phyloP scores from a whole-genome alignment of 139 green algal genomes.

The Tetradesmus obliquus region DNA sequence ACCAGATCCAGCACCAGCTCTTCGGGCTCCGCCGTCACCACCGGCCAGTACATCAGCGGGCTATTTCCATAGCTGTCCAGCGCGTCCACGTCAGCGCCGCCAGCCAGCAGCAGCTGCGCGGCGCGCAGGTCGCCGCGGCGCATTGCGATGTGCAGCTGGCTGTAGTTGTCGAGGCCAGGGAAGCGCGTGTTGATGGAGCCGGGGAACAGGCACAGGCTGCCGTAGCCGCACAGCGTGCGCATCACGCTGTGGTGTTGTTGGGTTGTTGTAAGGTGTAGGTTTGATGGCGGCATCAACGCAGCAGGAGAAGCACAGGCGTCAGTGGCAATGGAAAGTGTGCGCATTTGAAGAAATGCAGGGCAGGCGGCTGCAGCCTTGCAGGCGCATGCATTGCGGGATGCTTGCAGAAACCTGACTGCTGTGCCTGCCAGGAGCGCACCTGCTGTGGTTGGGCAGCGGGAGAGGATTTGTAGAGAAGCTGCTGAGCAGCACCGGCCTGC shows the following conservation, averaged over 20 bases:
- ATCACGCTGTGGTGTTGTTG: conserved; percentile 8
- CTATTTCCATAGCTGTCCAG: conserved; percentile 22
- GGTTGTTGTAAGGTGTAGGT: neutral
- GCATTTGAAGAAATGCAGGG: no score
- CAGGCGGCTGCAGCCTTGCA: neutral
- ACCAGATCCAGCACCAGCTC: conserved; percentile 19
- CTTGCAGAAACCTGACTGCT: no score
- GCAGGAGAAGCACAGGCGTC: no score
- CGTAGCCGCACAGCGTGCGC: conserved; percentile 27
- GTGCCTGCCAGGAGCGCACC: neutral
- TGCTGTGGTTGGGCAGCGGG: conserved; percentile 14
- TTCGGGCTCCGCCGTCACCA: neutral
- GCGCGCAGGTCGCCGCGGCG: neutral
- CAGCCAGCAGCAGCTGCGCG: conserved; percentile 32
- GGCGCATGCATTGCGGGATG: neutral
- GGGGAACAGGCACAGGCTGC: conserved; percentile 14
- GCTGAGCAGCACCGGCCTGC: neutral
- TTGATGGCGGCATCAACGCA: neutral
- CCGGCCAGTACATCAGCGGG: conserved; percentile 36
- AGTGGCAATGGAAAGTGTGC: neutral
- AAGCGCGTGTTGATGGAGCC: conserved; percentile 42
- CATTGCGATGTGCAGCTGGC: conserved; percentile 37
- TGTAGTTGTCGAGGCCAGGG: conserved; percentile 12
- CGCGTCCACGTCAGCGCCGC: conserved; percentile 33
- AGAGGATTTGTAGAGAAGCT: neutral